phyloP scores from a whole-genome alignment of 2,329 filamentous ascomycete species.

The Fusarium virguliforme region DNA sequence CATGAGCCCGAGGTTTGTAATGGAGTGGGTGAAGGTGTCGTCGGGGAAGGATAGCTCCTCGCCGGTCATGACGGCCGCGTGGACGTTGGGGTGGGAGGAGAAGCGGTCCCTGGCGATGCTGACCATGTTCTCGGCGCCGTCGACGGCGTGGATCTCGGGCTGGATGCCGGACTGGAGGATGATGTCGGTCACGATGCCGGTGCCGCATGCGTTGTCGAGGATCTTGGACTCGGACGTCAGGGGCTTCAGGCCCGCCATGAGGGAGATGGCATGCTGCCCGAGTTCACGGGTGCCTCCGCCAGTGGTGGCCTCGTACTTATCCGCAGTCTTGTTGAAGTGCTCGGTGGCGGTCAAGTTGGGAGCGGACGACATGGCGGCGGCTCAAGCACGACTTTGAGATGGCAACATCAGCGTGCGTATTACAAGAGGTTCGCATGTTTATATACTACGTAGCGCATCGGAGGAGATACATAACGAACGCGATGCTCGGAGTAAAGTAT shows the following conservation, averaged over 20 bases:
- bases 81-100: constrained; percentile 18
- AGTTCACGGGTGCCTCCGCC: not conserved
- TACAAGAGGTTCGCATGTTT: too few relatives aligned
- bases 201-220: constrained; percentile 52
- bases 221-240: constrained; percentile 17
- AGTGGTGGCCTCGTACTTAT: not conserved
- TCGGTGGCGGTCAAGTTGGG: not conserved
- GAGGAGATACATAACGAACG: too few relatives aligned
- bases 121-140: constrained; percentile 45
- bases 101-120: constrained; percentile 31
- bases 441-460: too few relatives aligned
- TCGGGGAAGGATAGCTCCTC: constrained; percentile 50
- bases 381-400: too few relatives aligned
- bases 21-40: constrained; percentile 55
- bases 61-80: constrained; percentile 39
- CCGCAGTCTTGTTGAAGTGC: not conserved
- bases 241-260: not conserved
- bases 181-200: constrained; percentile 46
- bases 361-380: too few relatives aligned
- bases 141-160: constrained; percentile 36
- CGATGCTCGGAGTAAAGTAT: too few relatives aligned
- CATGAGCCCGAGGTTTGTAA: constrained; percentile 60
- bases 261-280: not conserved
- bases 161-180: constrained; percentile 27
- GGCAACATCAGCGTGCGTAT: too few relatives aligned